phyloP scores from a whole-genome alignment of 805 yeast species.

The Priceomyces castillae region DNA sequence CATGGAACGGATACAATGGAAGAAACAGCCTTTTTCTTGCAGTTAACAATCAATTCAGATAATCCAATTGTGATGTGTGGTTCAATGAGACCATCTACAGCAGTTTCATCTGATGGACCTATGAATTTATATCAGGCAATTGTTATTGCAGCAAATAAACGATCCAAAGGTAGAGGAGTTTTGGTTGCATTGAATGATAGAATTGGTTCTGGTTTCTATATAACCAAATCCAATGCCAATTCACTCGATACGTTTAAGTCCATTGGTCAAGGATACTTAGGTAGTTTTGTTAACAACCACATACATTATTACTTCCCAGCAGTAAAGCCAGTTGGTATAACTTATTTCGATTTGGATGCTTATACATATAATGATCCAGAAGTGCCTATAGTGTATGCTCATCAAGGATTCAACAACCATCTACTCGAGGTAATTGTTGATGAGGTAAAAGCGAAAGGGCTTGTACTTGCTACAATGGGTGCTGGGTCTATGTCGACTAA shows the following conservation, averaged over 20 bases:
- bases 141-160: slow-evolving; percentile 53
- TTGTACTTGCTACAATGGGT: slow-evolving; percentile 68
- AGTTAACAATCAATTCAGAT: slow-evolving; percentile 40
- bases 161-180: slow-evolving; percentile 56
- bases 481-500: slow-evolving; percentile 61
- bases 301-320: slow-evolving; percentile 66
- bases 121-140: slow-evolving; percentile 72
- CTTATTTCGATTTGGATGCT: slow-evolving; percentile 37
- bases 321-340: slow-evolving; percentile 51
- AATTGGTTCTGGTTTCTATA: slow-evolving; percentile 67
- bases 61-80: slow-evolving; percentile 70
- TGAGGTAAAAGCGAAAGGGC: slow-evolving; percentile 47
- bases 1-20: slow-evolving; percentile 74
- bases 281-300: slow-evolving; percentile 65
- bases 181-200: slow-evolving; percentile 66
- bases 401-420: slow-evolving; percentile 55
- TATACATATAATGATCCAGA: slow-evolving; percentile 31
- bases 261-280: slow-evolving; percentile 67
- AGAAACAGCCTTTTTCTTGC: slow-evolving; percentile 64
- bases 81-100: slow-evolving; percentile 71
- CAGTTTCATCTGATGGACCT: slow-evolving; percentile 69
- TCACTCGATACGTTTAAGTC: slow-evolving; percentile 67
- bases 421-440: slow-evolving; percentile 47
- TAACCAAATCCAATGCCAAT: slow-evolving; percentile 69
- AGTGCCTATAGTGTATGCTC: slow-evolving; percentile 58